phyloP scores from a whole-genome alignment of 768 basidiomycete species.

The Mrakia frigida region DNA sequence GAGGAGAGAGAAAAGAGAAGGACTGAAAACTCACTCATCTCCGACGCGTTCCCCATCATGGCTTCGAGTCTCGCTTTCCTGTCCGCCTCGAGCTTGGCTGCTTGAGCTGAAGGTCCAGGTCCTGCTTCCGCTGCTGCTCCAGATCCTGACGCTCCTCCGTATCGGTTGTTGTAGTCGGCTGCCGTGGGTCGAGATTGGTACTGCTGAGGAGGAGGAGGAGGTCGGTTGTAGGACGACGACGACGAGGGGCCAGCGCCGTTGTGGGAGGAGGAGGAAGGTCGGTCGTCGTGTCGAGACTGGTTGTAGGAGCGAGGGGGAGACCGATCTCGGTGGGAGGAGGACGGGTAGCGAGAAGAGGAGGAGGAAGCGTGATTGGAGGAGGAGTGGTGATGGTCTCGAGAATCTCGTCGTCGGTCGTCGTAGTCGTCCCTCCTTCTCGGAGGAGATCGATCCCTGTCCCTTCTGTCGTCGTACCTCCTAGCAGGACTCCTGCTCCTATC shows the following conservation, averaged over 20 bases:
- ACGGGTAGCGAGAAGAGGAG: not conserved
- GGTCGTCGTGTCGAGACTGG: not conserved
- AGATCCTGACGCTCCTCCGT: not conserved
- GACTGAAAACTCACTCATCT: slow-evolving; percentile 44
- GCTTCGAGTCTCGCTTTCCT: slow-evolving; percentile 69
- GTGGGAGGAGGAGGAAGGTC: slow-evolving; percentile 6
- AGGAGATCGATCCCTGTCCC: slow-evolving; percentile 24
- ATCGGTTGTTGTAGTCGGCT: slow-evolving; percentile 5
- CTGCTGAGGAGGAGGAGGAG: slow-evolving; percentile 3
- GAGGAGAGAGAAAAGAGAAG: not conserved
- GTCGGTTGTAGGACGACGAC: slow-evolving; percentile 2
- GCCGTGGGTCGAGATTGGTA: slow-evolving; percentile 9
- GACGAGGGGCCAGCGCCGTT: not conserved
- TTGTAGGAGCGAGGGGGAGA: not conserved
- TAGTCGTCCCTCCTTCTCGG: not conserved
- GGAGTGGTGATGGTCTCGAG: not conserved
- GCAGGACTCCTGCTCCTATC: not conserved
- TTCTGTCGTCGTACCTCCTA: slow-evolving; percentile 15
- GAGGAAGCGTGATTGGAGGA: slow-evolving; percentile 6
- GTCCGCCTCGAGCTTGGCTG: not conserved
- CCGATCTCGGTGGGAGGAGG: not conserved
- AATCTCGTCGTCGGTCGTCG: slow-evolving; percentile 9
- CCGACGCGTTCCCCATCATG: slow-evolving; percentile 72
- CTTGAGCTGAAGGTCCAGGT: too few species aligned
- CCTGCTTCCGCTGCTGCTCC: not conserved